phyloP scores from a whole-genome alignment of 2,329 filamentous ascomycete genomes.

The Trichophyton schoenleinii region DNA sequence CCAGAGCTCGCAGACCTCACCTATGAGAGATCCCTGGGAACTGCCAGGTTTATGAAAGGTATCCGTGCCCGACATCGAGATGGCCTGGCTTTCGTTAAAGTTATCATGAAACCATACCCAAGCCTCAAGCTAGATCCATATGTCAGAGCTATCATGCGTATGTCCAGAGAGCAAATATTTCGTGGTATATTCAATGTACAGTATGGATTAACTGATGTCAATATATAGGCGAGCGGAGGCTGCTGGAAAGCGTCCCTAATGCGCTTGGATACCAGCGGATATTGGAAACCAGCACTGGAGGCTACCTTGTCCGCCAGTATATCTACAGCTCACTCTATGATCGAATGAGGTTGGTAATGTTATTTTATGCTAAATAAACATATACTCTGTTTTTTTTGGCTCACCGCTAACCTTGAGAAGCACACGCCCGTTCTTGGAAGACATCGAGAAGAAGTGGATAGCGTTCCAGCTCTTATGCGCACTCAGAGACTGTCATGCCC shows the following conservation, averaged over 20 bases:
- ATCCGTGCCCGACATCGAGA: constrained; percentile 82
- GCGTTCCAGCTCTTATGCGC: constrained; percentile 90
- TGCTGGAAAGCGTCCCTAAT: constrained; percentile 74
- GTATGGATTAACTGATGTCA: not conserved
- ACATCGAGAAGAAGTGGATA: constrained; percentile 98
- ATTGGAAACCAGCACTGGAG: constrained; percentile 80
- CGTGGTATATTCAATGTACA: too few species aligned
- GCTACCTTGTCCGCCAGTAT: constrained; percentile 87
- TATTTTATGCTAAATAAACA: not conserved
- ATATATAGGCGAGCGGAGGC: constrained; percentile 58
- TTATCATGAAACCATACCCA: constrained; percentile 82
- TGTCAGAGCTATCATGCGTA: constrained; percentile 62
- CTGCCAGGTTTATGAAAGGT: constrained; percentile 91
- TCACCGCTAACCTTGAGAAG: constrained; percentile 37
- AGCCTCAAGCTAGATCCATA: constrained; percentile 70
- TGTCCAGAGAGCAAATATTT: constrained; percentile 21
- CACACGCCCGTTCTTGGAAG: constrained; percentile 88
- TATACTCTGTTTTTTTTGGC: too few species aligned
- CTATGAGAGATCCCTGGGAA: constrained; percentile 86
- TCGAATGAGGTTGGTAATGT: constrained; percentile 50
- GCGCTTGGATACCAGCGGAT: constrained; percentile 81
- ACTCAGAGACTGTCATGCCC: constrained; percentile 77
- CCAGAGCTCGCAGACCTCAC: constrained; percentile 80
- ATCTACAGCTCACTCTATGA: constrained; percentile 96
- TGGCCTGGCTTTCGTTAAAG: constrained; percentile 85